Evolutionary conservation across 1,139 yeast species (phyloP).

Genomic region (Wickerhamiella pararugosa): DNA sequence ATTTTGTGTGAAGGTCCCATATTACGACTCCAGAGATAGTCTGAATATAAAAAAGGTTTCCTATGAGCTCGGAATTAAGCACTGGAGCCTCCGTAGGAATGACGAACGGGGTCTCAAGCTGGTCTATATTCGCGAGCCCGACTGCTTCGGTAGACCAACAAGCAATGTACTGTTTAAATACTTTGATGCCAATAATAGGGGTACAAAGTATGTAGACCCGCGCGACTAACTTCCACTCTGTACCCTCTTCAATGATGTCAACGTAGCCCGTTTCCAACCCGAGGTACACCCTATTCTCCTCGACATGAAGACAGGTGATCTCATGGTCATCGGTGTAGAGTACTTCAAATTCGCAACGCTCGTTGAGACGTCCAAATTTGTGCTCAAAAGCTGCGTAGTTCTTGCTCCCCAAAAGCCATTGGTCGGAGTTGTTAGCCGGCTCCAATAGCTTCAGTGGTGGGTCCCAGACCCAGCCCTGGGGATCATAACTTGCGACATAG

Average conservation of each 20-base stretch:
- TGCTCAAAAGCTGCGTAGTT: background rate
- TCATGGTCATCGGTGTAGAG: background rate
- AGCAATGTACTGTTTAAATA: too few species aligned
- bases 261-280: constrained; percentile 7
- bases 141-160: too few species aligned
- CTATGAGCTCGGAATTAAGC: too few species aligned
- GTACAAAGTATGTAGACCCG: too few species aligned
- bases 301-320: background rate
- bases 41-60: too few species aligned
- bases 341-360: background rate
- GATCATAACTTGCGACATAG: background rate
- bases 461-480: constrained; percentile 3
- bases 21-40: too few species aligned
- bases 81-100: too few species aligned
- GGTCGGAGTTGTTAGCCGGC: background rate
- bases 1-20: too few species aligned
- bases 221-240: too few species aligned
- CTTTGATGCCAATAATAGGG: too few species aligned
- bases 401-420: constrained; percentile 3
- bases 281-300: background rate
- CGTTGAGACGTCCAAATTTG: background rate
- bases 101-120: too few species aligned
- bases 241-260: background rate
- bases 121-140: too few species aligned
- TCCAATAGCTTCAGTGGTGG: background rate